Evolutionary conservation across 139 green algal genomes (phyloP).

Genomic region (Picochlorum sp.): DNA sequence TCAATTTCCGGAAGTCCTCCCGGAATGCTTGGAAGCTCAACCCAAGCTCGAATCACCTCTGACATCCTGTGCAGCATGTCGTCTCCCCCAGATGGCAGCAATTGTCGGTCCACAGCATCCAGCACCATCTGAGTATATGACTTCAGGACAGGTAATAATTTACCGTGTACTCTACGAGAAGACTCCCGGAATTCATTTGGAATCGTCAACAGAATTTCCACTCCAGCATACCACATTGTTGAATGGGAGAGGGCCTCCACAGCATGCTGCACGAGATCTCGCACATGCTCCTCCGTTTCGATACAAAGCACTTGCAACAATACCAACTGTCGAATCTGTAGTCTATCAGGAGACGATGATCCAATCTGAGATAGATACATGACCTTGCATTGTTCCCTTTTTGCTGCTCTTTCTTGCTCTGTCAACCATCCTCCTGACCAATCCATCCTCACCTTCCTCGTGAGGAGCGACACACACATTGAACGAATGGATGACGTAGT

Average conservation of each 20-base stretch:
- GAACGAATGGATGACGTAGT: conserved; percentile 37
- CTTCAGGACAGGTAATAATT: too few species aligned
- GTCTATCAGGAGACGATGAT: background rate
- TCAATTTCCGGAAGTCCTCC: too few species aligned
- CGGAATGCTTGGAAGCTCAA: too few species aligned
- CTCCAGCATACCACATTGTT: background rate
- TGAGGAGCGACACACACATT: conserved; percentile 47
- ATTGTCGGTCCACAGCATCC: too few species aligned
- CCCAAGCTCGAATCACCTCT: too few species aligned
- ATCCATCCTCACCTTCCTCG: conserved; percentile 42
- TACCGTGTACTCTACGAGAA: too few species aligned
- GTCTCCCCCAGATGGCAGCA: too few species aligned
- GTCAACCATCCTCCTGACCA: conserved; percentile 18
- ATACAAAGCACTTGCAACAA: conserved; percentile 1
- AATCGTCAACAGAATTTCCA: background rate
- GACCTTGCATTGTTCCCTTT: background rate
- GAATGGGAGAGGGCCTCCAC: background rate
- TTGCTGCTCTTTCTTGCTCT: background rate
- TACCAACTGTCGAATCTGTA: background rate
- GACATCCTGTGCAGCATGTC: too few species aligned
- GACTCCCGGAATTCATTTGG: too few species aligned
- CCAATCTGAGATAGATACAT: background rate
- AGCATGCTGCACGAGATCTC: background rate
- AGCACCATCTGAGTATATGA: too few species aligned
- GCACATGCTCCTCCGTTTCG: background rate